A percentile compares a stretch with the other conserved stretches of the same genome.
These are phyloP conservation scores for Coix lacrymajobi DNA, from an alignment of 176 grass and related monocot species.

Conservation along the genomic window DNA sequence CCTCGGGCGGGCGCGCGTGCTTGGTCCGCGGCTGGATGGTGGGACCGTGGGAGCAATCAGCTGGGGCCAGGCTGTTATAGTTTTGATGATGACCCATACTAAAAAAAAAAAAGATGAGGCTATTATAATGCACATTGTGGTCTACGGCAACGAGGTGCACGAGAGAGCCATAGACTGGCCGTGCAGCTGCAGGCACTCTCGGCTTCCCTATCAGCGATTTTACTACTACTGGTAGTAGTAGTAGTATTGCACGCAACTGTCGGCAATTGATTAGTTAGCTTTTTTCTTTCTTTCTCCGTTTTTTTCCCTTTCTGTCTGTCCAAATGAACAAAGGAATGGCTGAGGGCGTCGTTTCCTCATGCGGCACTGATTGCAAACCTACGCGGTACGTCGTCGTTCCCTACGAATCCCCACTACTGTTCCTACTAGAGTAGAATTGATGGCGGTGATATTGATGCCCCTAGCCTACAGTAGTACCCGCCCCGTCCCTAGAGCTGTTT, in stretches of 20 bases:
- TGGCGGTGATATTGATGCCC: background rate
- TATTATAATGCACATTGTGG: background rate
- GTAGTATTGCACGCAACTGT: background rate
- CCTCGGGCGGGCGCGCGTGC: too few species aligned
- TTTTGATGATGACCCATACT: too few species aligned
- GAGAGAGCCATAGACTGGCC: background rate
- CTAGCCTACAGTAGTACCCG: background rate
- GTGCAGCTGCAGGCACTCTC: background rate
- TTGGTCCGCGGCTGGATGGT: too few species aligned
- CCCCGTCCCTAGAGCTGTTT: too few species aligned
- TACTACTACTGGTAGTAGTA: too few species aligned
- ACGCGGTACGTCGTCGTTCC: background rate
- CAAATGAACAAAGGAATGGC: constrained; percentile 3
- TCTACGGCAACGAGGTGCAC: background rate
- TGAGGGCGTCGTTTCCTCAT: background rate
- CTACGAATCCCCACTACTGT: too few species aligned
- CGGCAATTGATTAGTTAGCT: background rate
- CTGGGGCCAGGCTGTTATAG: too few species aligned
- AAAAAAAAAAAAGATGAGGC: background rate
- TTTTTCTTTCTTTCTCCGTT: background rate
- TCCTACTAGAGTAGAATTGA: background rate
- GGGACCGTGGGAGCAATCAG: too few species aligned
- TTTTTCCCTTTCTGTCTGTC: background rate
- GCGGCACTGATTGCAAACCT: background rate
- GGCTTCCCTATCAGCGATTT: background rate